Conservation (phyloP, 352 stramenopile genomes). For the Phytopythium ostracodes region DNA sequence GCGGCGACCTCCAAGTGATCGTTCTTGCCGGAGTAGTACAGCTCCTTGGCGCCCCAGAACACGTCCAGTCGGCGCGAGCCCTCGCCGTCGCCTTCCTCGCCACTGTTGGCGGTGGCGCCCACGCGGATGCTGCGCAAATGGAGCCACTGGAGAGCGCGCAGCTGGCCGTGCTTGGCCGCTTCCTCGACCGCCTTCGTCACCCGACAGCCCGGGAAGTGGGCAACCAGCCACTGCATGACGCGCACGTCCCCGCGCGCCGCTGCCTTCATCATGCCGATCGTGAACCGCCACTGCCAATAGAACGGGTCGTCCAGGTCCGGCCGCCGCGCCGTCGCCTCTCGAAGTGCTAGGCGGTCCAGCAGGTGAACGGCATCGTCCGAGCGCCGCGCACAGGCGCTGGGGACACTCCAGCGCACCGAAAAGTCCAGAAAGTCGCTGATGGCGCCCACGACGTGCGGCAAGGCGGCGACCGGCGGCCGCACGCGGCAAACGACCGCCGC, state of each 20-base stretch:
- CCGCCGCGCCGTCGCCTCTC: slow-evolving; percentile 10
- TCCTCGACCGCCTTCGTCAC: slow-evolving; percentile 26
- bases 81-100: neutral
- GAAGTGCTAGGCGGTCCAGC: slow-evolving; percentile 17
- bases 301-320: slow-evolving; percentile 17
- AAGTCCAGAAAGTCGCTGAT: slow-evolving; percentile 33
- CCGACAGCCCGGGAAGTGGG: slow-evolving; percentile 15
- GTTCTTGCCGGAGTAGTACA: slow-evolving; percentile 31
- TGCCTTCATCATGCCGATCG: slow-evolving; percentile 10
- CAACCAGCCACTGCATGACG: slow-evolving; percentile 20
- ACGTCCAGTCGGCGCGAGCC: slow-evolving; percentile 6
- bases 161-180: slow-evolving; percentile 23
- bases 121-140: slow-evolving; percentile 2
- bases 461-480: slow-evolving; percentile 13
- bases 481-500: slow-evolving; percentile 23
- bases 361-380: slow-evolving; percentile 18
- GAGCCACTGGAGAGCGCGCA: slow-evolving; percentile 24
- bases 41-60: slow-evolving; percentile 30
- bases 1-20: slow-evolving; percentile 24
- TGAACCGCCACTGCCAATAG: slow-evolving; percentile 24
- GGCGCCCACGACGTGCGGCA: slow-evolving; percentile 20
- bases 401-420: slow-evolving; percentile 25
- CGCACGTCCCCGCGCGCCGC: slow-evolving; percentile 19
- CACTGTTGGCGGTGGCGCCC: neutral
- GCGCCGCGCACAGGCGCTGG: slow-evolving; percentile 19